Conservation (phyloP, 768 basidiomycete species). For the Suillus plorans region DNA sequence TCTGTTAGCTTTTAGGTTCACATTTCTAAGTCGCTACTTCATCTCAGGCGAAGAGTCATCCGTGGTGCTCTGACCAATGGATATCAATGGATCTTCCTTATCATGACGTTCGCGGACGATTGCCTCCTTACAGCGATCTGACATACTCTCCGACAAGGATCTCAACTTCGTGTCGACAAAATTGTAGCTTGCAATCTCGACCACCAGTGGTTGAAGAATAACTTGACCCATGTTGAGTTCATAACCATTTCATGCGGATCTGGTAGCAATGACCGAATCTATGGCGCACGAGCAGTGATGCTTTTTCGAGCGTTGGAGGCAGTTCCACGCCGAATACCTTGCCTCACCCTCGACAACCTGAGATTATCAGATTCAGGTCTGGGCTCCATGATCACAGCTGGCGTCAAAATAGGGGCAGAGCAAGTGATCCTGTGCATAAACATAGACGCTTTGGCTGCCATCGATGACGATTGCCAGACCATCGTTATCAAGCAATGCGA, state of each 20-base stretch:
- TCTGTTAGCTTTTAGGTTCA: background rate
- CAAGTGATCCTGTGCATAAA: background rate
- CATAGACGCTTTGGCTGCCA: background rate
- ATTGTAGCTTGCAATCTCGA: background rate
- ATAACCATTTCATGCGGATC: background rate
- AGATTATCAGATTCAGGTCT: background rate
- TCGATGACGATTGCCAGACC: background rate
- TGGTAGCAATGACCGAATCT: background rate
- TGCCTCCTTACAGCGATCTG: too few relatives aligned
- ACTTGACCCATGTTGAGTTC: background rate
- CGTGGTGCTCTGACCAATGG: background rate
- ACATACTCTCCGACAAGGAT: too few relatives aligned
- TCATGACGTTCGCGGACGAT: background rate
- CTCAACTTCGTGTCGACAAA: background rate
- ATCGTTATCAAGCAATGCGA: background rate
- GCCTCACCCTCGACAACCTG: background rate
- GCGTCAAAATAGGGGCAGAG: background rate
- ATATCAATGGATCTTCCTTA: background rate
- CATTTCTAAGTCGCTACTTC: background rate
- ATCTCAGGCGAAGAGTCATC: background rate
- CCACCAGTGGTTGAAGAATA: background rate
- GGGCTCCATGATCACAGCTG: background rate
- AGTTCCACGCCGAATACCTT: slow-evolving; percentile 1
- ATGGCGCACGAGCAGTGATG: background rate
- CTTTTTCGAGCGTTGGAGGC: background rate